These are phyloP conservation scores for Aspergillus flavus DNA, from an alignment of 2,329 filamentous ascomycete genomes.

Conservation along the genomic window DNA sequence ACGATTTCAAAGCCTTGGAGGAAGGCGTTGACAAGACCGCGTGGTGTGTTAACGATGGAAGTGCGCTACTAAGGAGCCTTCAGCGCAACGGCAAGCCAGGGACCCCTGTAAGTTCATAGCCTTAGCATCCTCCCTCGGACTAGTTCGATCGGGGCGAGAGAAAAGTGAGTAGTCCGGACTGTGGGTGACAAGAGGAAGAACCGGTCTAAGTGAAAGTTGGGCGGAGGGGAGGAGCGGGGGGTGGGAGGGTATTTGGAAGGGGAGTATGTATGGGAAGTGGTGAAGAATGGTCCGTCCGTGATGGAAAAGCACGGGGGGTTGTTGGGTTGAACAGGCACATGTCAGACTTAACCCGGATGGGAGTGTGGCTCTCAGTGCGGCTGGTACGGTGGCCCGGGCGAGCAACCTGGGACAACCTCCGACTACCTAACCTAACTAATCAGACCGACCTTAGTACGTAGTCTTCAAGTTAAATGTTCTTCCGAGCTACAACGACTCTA, in stretches of 20 bases:
- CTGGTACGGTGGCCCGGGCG: slow-evolving; percentile 24
- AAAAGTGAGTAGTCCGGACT: slow-evolving; percentile 16
- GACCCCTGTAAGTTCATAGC: slow-evolving; percentile 43
- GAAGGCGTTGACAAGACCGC: slow-evolving; percentile 20
- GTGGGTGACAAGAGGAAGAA: slow-evolving; percentile 2
- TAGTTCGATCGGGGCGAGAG: slow-evolving; percentile 16
- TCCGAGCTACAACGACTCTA: neutral
- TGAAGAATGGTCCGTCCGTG: slow-evolving; percentile 16
- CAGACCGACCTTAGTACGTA: neutral
- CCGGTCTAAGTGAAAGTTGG: slow-evolving; percentile 3
- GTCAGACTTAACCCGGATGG: slow-evolving; percentile 25
- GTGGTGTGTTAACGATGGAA: slow-evolving; percentile 29
- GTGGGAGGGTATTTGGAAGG: slow-evolving; percentile 5
- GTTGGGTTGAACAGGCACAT: slow-evolving; percentile 31
- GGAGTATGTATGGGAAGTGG: slow-evolving; percentile 9
- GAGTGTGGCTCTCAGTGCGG: slow-evolving; percentile 15
- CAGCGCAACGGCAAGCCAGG: slow-evolving; percentile 44
- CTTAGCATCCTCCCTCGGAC: slow-evolving; percentile 39
- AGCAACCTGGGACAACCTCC: slow-evolving; percentile 14
- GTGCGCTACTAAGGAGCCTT: slow-evolving; percentile 40
- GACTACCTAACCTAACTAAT: no score
- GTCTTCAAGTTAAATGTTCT: neutral
- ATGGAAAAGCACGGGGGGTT: slow-evolving; percentile 26
- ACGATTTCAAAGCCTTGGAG: slow-evolving; percentile 25
- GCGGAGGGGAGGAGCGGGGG: slow-evolving; percentile 3